Evolutionary conservation across 257 asterid genomes (phyloP), one percentile per base, ranked within the genome.

Genomic region (Ligustrum vulgare): DNA sequence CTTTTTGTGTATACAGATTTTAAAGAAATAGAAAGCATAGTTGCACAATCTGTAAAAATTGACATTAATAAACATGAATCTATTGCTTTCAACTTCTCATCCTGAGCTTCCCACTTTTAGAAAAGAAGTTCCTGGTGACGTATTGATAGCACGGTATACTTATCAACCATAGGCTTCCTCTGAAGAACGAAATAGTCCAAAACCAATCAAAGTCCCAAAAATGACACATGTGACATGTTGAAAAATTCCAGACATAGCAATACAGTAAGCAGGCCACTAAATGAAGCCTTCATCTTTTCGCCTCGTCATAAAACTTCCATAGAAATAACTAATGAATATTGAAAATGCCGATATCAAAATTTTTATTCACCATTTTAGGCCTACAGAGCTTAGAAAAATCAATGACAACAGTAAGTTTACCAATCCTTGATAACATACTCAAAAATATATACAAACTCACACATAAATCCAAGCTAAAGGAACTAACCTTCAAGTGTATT

Each of bases 401-500:
- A 31, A 51, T 41, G 43, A 67, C 62, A 72, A 76, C 25, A 69
- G 45, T 45, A 37, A 49, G 68, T 54, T 35, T 28, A 28, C 22
- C 5, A 16, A 28, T 72, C 74, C 33, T 4, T 5, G 35, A 66
- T 18, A 75, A 36, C 20, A 22, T 28, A 1, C 31, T 28, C 31
- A 3, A 25, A 3, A 23, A 37, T 13, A 56, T 7, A 70, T 9
- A 33, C 33, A 64, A 62, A 75, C 31, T 32, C 23, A 45, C 25
- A 72, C 49, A 20, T 25, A 75, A 78, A 73, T 25, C 33, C 36
- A 45, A 37, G 74, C 66, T 68, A 72, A 67, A 36, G 25, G 79
- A 75, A 62, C 80, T 32, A 67, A 94, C 98, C 98, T 90, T 92
- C 84, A 92, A 87, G 78, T 92, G 98, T 65, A 94, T 86, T 86